Base-by-base conservation (phyloP, 306 rosid genomes). In the Begonia peltatifolia region DNA sequence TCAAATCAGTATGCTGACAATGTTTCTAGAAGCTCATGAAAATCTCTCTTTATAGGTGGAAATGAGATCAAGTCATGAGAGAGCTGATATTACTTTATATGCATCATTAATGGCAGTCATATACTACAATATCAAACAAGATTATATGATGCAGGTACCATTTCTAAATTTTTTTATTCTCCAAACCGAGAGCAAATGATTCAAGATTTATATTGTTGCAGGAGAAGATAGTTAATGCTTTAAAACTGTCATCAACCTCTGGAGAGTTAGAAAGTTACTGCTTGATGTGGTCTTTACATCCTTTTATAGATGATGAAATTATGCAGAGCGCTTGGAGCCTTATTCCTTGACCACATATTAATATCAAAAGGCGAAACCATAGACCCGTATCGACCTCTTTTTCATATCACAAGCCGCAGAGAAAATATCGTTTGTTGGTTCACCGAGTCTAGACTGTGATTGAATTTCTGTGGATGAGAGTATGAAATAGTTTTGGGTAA, bases 221-320 rank as follows among this genome's bases (percentile, higher is more conserved):
- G 97, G 87, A 77, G 68, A 79, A 64, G 71, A 79, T 84, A 9
- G 66, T 88, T 55, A 79, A 71, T 47, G 79, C 81, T 36, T 60
- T 82, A 49, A 79, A 71, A 68, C 74, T 58, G 59, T 73, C 76
- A 61, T 54, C 75, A 42, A 51, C 84, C 11, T 64, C 84, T 1
- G 84, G 75, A 57, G 93, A 84, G 53, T 55, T 89, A n/a, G 84
- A 68, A 63, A 71, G 76, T 66, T 89, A 77, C 78, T 60, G 81
- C 72, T 66, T 72, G 11, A 78, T 89, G 95, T 84, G 95, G 97
- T 77, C 87, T 14, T 63, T 85, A 69, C 87, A 68, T 5, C 87
- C 79, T 9, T 77, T 57, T 47, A 42, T 76, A 20, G 54, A 76
- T 12, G 80, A 80, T 17, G 80, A 76, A 35, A 62, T 74, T 47